These are phyloP conservation scores for Sugiyamaella xylanicola DNA, from an alignment of 1,139 yeast genomes.

Conservation along the genomic window DNA sequence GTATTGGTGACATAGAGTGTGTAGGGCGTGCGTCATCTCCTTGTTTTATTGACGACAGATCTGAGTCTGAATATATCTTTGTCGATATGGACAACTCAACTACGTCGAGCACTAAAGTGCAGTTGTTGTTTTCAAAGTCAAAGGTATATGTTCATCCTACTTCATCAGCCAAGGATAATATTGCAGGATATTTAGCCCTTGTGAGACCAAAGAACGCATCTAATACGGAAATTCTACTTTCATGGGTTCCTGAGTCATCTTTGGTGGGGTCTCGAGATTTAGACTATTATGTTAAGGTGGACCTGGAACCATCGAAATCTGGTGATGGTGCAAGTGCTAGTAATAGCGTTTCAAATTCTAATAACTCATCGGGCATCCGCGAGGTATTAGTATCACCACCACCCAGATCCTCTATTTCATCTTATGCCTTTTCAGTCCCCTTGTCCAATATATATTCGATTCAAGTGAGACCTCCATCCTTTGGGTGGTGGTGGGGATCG, in stretches of 20 bases:
- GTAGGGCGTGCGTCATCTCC: not conserved
- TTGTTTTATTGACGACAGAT: constrained; percentile 6
- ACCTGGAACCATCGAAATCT: constrained; percentile 45
- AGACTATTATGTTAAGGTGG: constrained; percentile 55
- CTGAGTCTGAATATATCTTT: constrained; percentile 13
- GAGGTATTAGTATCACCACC: constrained; percentile 55
- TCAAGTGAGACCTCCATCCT: constrained; percentile 79
- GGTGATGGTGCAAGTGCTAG: constrained; percentile 1
- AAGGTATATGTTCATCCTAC: constrained; percentile 71
- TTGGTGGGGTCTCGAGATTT: constrained; percentile 53
- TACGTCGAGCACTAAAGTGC: constrained; percentile 30
- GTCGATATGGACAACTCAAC: constrained; percentile 10
- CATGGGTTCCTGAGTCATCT: constrained; percentile 73
- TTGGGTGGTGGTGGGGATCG: constrained; percentile 93
- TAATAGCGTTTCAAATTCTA: not conserved
- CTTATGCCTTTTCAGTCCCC: constrained; percentile 66
- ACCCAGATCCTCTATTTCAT: constrained; percentile 53
- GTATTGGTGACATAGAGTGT: constrained; percentile 1
- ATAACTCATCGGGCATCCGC: constrained; percentile 23
- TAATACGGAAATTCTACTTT: constrained; percentile 61
- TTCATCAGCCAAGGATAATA: constrained; percentile 68
- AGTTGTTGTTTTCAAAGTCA: constrained; percentile 45
- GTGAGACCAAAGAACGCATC: constrained; percentile 55
- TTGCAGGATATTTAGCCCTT: constrained; percentile 72
- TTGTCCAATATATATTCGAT: constrained; percentile 69